Conservation (phyloP, 306 rosid species). For the Vicia faba region DNA sequence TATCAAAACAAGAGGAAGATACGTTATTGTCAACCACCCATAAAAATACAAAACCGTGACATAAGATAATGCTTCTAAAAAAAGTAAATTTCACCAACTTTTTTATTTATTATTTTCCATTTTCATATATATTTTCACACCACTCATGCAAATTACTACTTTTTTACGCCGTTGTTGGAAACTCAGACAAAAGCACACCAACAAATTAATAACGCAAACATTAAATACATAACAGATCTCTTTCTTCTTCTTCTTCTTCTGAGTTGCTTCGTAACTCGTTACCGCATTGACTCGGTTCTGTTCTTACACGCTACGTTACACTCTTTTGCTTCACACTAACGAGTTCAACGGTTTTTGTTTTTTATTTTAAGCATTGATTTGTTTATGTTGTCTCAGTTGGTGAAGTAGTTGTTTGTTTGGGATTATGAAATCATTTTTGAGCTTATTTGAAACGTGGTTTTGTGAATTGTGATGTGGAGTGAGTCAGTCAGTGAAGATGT, state of each 20-base stretch:
- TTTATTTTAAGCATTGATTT: slow-evolving; percentile 35
- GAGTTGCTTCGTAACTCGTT: neutral
- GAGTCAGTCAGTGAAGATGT: slow-evolving; percentile 52
- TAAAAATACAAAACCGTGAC: slow-evolving; percentile 34
- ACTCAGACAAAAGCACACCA: slow-evolving; percentile 29
- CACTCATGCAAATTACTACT: slow-evolving; percentile 26
- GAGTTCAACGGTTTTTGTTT: slow-evolving; percentile 18
- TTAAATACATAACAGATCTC: neutral
- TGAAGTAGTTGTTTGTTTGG: slow-evolving; percentile 27
- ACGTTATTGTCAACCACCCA: slow-evolving; percentile 34
- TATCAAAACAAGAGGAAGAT: slow-evolving; percentile 30
- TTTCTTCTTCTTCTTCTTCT: neutral
- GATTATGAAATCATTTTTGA: neutral
- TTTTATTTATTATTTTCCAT: slow-evolving; percentile 30
- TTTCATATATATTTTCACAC: slow-evolving; percentile 24
- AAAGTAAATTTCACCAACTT: slow-evolving; percentile 39
- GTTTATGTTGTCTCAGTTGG: slow-evolving; percentile 27
- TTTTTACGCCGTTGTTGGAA: slow-evolving; percentile 28
- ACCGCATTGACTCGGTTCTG: slow-evolving; percentile 1
- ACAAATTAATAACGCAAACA: too few species aligned
- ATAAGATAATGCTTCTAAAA: neutral
- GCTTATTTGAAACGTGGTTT: slow-evolving; percentile 37
- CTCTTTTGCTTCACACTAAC: slow-evolving; percentile 13
- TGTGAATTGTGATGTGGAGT: slow-evolving; percentile 12
- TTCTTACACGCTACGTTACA: slow-evolving; percentile 28